These are phyloP conservation scores for Centrapalus pauciflorus DNA, from an alignment of 129 eudicot species.

Conservation along the genomic window DNA sequence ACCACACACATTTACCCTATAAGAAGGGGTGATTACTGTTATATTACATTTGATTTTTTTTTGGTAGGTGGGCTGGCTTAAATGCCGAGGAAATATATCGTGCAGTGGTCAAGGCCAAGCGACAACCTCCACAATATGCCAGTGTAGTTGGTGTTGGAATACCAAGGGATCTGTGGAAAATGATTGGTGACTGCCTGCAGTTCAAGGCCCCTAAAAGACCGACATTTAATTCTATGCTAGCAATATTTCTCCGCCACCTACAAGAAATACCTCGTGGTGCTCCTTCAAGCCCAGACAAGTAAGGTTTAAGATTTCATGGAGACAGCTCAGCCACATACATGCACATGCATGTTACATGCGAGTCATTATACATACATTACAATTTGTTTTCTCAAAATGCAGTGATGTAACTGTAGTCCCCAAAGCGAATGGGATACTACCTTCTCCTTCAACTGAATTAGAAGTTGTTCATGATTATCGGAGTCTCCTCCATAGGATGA, in stretches of 20 bases:
- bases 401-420: conserved; percentile 52
- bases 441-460: conserved; percentile 40
- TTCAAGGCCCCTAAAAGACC: conserved; percentile 86
- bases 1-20: not conserved
- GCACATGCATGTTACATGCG: not conserved
- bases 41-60: conserved; percentile 4
- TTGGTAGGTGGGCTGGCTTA: conserved; percentile 91
- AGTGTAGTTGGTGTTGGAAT: conserved; percentile 99
- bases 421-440: conserved; percentile 51
- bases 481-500: conserved; percentile 66
- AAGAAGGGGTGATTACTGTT: not conserved
- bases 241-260: conserved; percentile 79
- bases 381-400: conserved; percentile 19
- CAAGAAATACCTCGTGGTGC: conserved; percentile 95
- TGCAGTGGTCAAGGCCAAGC: conserved; percentile 62
- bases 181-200: conserved; percentile 98
- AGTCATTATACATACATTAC: conserved; percentile 7
- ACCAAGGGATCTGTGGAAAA: conserved; percentile 95
- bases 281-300: conserved; percentile 93
- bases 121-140: conserved; percentile 95
- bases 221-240: conserved; percentile 83
- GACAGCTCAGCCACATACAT: not conserved
- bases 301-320: conserved; percentile 20
- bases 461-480: conserved; percentile 54
- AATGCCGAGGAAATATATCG: conserved; percentile 90